Percentiles rank a stretch among this genome's conserved stretches.
phyloP scores from a whole-genome alignment of 1,284 basidiomycete species.

The Moesziomyces parantarcticus region DNA sequence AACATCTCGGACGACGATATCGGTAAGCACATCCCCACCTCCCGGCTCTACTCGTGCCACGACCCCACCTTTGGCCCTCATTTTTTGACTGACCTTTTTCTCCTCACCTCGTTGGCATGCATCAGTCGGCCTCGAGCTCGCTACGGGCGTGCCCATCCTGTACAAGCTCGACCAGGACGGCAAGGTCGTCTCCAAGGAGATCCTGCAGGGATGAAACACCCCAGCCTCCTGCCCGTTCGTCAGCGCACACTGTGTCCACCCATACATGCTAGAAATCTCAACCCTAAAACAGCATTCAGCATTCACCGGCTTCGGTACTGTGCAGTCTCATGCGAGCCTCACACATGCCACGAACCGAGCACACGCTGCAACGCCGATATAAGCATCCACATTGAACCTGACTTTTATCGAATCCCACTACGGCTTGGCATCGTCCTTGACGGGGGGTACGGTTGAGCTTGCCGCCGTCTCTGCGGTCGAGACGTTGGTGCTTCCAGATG shows the following conservation, averaged over 20 bases:
- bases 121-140: constrained; percentile 68
- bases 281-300: no score
- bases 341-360: no score
- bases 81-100: background rate
- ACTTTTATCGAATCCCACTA: background rate
- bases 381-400: background rate
- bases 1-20: constrained; percentile 68
- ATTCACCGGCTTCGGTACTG: no score
- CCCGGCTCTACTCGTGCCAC: no score
- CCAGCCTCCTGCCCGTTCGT: background rate
- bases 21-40: constrained; percentile 26
- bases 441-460: constrained; percentile 7
- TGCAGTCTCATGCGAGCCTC: no score
- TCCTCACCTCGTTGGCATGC: background rate
- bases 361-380: background rate
- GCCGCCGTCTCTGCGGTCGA: constrained; percentile 12
- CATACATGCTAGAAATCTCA: no score
- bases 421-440: background rate
- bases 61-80: no score
- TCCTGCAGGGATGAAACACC: constrained; percentile 45
- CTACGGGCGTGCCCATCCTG: constrained; percentile 70
- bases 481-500: constrained; percentile 8
- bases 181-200: constrained; percentile 65
- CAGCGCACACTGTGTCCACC: background rate
- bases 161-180: constrained; percentile 69